phyloP scores from a whole-genome alignment of 768 basidiomycete genomes.

The Psilocybe cubensis region DNA sequence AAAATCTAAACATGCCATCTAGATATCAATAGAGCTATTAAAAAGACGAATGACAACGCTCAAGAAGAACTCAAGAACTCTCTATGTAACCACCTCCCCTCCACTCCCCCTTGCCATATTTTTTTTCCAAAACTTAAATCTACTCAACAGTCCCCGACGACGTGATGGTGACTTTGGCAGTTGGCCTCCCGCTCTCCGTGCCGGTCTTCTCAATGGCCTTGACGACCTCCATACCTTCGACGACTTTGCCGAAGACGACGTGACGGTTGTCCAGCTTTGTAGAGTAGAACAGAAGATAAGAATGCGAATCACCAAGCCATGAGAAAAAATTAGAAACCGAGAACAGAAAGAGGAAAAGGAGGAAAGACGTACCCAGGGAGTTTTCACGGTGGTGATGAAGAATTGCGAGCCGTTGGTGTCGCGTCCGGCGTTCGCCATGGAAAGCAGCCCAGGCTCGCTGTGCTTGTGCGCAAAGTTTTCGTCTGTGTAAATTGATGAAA shows the following conservation, averaged over 20 bases:
- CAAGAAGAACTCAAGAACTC: too few species aligned
- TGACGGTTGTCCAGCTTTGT: constrained; percentile 61
- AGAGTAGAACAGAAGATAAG: neutral
- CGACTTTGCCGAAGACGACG: constrained; percentile 75
- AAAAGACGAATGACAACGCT: constrained; percentile 29
- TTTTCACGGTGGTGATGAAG: constrained; percentile 76
- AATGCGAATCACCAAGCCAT: too few species aligned
- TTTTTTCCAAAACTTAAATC: too few species aligned
- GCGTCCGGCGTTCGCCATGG: constrained; percentile 86
- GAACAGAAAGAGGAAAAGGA: neutral
- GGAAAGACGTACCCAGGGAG: constrained; percentile 55
- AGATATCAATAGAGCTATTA: too few species aligned
- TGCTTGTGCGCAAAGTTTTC: constrained; percentile 84
- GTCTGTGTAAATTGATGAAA: constrained; percentile 41
- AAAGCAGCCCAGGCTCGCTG: constrained; percentile 62
- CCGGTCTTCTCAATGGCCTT: constrained; percentile 58
- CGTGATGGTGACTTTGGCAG: constrained; percentile 57
- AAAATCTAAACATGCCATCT: too few species aligned
- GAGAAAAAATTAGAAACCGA: neutral
- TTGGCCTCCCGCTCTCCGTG: constrained; percentile 38
- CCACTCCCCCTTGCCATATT: too few species aligned
- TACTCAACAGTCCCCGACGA: constrained; percentile 53
- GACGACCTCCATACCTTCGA: constrained; percentile 67
- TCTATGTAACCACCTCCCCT: constrained; percentile 1
- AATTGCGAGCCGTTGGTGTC: constrained; percentile 87